Conservation (phyloP, 2,329 filamentous ascomycete species). For the Didymella glomerata region DNA sequence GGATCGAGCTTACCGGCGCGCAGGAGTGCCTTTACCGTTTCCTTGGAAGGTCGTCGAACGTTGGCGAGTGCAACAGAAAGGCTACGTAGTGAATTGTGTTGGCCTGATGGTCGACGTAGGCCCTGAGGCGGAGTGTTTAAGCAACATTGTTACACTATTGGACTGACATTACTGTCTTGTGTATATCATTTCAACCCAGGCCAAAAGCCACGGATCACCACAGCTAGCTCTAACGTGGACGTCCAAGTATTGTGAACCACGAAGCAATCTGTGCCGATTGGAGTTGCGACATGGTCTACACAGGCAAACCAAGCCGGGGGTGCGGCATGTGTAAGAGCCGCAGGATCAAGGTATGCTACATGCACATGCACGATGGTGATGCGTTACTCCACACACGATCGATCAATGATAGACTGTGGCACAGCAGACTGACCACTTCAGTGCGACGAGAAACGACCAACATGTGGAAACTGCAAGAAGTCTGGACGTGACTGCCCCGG, state of each 20-base stretch:
- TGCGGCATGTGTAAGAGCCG: conserved; percentile 78
- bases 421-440: conserved; percentile 23
- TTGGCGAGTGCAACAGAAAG: conserved; percentile 13
- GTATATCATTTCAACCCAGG: conserved; percentile 11
- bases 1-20: conserved; percentile 17
- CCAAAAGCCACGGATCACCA: not conserved
- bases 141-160: conserved; percentile 10
- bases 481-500: conserved; percentile 44
- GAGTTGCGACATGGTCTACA: conserved; percentile 49
- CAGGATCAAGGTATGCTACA: conserved; percentile 71
- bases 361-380: conserved; percentile 2
- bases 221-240: not conserved
- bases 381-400: not conserved
- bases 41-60: conserved; percentile 10
- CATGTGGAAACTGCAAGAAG: conserved; percentile 49
- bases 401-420: conserved; percentile 4
- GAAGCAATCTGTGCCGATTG: not conserved
- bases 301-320: conserved; percentile 58
- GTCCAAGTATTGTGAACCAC: not conserved
- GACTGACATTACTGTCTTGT: conserved; percentile 7
- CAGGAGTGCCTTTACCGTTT: conserved; percentile 1
- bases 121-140: conserved; percentile 18
- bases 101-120: conserved; percentile 20
- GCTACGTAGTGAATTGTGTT: conserved; percentile 20
- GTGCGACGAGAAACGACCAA: conserved; percentile 50